Evolutionary conservation across 257 asterid genomes (phyloP).

Genomic region (Nicotiana paniculata): DNA sequence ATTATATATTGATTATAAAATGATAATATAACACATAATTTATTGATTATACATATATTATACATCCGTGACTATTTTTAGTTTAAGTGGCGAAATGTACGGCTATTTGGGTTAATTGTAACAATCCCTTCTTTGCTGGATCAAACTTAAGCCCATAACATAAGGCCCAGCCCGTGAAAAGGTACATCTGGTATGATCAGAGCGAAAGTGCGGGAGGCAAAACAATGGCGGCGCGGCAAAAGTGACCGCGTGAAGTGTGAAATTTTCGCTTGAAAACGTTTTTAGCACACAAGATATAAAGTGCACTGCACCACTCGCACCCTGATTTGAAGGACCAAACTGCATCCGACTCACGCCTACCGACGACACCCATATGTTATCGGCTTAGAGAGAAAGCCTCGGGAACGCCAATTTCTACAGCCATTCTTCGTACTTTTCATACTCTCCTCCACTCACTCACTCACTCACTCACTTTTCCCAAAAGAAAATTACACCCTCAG

Average conservation of each 20-base stretch:
- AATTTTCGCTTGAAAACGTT: neutral
- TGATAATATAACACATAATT: too few relatives aligned
- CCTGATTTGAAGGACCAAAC: neutral
- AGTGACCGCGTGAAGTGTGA: neutral
- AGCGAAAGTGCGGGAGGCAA: neutral
- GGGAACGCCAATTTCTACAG: neutral
- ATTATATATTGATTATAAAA: too few relatives aligned
- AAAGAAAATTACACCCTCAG: neutral
- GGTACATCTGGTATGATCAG: neutral
- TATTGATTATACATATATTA: too few relatives aligned
- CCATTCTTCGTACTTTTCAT: conserved; percentile 1
- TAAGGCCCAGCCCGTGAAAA: neutral
- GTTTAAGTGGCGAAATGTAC: too few relatives aligned
- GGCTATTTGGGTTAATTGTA: too few relatives aligned
- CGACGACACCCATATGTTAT: neutral
- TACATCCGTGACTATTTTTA: too few relatives aligned
- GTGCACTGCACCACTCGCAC: neutral
- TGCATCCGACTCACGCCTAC: neutral
- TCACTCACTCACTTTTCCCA: neutral
- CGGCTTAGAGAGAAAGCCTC: conserved; percentile 2
- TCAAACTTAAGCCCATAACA: neutral
- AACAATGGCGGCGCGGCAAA: conserved; percentile 11
- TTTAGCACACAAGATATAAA: too few relatives aligned
- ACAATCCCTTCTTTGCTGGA: neutral
- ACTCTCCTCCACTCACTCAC: neutral